A percentile compares a stretch with the other conserved stretches of the same genome.
Conservation (phyloP, 345 rosid species). For the Hibiscus trionum region DNA sequence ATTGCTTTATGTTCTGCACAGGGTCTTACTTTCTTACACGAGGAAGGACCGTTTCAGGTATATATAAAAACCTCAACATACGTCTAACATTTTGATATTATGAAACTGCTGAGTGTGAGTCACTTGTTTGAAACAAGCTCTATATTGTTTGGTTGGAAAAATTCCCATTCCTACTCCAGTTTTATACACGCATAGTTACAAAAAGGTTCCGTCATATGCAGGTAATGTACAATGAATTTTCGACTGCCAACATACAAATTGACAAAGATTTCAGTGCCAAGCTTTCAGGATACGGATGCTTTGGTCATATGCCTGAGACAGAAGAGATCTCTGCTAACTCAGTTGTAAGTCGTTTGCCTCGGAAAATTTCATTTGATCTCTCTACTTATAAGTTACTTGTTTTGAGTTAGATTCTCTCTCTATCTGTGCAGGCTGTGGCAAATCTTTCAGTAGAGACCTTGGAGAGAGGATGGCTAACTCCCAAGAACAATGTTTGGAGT, state of each 20-base stretch:
- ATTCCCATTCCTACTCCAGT: not conserved
- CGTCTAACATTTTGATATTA: not conserved
- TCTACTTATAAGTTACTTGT: not conserved
- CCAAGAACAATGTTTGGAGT: conserved; percentile 97
- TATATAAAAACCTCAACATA: conserved; percentile 11
- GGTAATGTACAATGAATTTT: conserved; percentile 98
- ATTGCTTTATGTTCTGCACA: conserved; percentile 83
- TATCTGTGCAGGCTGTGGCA: conserved; percentile 49
- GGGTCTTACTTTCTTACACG: conserved; percentile 89
- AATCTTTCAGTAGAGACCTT: conserved; percentile 86
- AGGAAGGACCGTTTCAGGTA: conserved; percentile 98
- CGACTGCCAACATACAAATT: conserved; percentile 85
- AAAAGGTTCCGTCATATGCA: conserved; percentile 20
- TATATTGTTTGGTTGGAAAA: not conserved
- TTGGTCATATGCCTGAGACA: conserved; percentile 64
- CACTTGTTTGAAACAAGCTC: not conserved
- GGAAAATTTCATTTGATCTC: not conserved
- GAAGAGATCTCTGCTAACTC: conserved; percentile 54
- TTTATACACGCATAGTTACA: not conserved
- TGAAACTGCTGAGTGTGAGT: not conserved
- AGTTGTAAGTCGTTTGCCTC: conserved; percentile 31
- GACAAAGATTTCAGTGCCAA: conserved; percentile 95
- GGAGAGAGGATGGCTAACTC: conserved; percentile 83
- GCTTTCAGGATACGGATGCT: conserved; percentile 94
- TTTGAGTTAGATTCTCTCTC: not conserved